Conservation (phyloP, 225 moss, liverwort and hornwort genomes). For the Lunularia cruciata region DNA sequence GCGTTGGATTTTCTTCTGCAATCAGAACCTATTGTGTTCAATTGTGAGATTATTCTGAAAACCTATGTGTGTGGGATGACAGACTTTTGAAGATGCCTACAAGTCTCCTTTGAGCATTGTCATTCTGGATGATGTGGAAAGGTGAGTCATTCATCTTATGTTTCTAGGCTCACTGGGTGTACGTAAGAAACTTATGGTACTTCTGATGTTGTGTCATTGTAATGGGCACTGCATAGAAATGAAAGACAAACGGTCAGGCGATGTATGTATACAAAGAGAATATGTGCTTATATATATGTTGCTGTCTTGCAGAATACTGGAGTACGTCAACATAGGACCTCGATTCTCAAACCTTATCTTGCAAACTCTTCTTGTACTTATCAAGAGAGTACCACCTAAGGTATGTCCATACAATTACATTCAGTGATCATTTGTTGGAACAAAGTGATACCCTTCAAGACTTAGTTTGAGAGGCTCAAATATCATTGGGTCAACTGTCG, state of each 20-base stretch:
- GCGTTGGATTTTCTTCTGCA: too few relatives aligned
- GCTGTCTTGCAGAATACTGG: conserved; percentile 76
- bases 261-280: too few relatives aligned
- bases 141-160: conserved; percentile 39
- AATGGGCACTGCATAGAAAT: too few relatives aligned
- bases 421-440: not conserved
- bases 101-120: conserved; percentile 96
- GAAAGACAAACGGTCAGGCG: too few relatives aligned
- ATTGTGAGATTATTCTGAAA: too few relatives aligned
- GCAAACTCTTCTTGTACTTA: conserved; percentile 78
- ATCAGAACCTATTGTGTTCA: too few relatives aligned
- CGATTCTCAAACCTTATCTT: conserved; percentile 85
- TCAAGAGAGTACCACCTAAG: conserved; percentile 90
- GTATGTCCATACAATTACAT: conserved; percentile 26
- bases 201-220: too few relatives aligned
- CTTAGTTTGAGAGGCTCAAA: not conserved
- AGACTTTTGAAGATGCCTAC: conserved; percentile 98
- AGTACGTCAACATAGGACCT: conserved; percentile 85
- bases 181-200: too few relatives aligned
- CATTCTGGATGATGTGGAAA: conserved; percentile 90
- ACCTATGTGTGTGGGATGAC: too few relatives aligned
- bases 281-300: too few relatives aligned
- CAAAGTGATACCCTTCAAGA: not conserved
- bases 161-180: too few relatives aligned
- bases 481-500: not conserved